Evolutionary conservation across 345 rosid genomes (phyloP), one percentile per base, ranked within the genome.

Genomic region (Laguncularia racemosa): DNA sequence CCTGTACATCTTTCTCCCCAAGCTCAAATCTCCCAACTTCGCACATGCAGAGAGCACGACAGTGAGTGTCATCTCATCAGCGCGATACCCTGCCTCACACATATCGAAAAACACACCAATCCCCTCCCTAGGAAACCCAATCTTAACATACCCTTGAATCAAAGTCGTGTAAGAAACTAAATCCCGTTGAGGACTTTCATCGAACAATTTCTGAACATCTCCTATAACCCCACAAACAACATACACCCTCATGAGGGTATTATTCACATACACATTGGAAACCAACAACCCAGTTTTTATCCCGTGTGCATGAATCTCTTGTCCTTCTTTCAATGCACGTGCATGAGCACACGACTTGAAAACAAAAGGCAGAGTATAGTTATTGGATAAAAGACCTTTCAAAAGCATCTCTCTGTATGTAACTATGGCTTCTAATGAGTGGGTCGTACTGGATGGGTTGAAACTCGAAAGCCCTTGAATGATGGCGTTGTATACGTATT

Each of bases 121-220:
- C 20, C 71, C 84, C 21, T 72, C 75, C n/a, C 53, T 57, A 0
- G 73, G 62, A 19, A 17, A 61, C 15, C 77, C 79, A 23, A 50
- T 49, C 57, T 77, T 73, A 26, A 76, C 76, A 52, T 64, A 75
- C 12, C 69, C 84, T 67, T 79, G 82, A 46, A 82, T 79, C 12
- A 79, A 73, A 0, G 79, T 74, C 21, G 84, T 82, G 84, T 82
- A 82, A 3, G 84, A 66, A 53, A 75, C 69, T 60, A 77, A 50
- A 53, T 82, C 88, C 53, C 69, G 33, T 2, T 59, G 66, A 61
- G 79, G 67, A 67, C 64, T 52, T 45, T 13, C 53, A 19, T 74
- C 67, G 40, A 70, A 66, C 75, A 79, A 33, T 54, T 66, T 66
- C 46, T 48, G 68, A 62, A 64, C 88, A 62, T 57, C 49, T 2